Conservation (phyloP, 331 rosid genomes). For the Spiraea crenata region DNA sequence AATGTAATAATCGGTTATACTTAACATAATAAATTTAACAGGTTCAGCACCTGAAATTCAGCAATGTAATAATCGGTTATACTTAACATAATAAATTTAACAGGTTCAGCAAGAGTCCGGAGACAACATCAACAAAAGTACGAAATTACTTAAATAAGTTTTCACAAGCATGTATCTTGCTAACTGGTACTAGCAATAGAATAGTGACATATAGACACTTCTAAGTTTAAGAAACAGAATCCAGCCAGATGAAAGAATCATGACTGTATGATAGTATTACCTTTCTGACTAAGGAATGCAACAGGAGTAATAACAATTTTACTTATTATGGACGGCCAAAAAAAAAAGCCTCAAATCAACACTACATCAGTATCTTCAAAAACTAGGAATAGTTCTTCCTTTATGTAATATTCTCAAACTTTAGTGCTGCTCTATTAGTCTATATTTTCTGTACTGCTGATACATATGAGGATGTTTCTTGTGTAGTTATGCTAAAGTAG, state of each 20-base stretch:
- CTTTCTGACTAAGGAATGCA: no score
- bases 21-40: neutral
- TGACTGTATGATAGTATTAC: no score
- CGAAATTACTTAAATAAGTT: neutral
- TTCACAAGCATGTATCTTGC: neutral
- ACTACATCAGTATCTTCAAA: no score
- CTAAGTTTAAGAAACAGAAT: neutral
- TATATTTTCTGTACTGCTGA: neutral
- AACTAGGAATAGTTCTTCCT: no score
- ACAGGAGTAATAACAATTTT: no score
- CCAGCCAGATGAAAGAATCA: neutral
- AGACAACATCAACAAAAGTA: neutral
- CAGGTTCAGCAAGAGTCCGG: neutral
- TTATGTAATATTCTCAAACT: no score
- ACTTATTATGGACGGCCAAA: no score
- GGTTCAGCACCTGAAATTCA: conserved; percentile 40
- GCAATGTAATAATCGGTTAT: neutral
- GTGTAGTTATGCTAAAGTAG: neutral
- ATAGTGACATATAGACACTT: neutral
- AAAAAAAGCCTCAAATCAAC: no score
- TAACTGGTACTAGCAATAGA: conserved; percentile 1
- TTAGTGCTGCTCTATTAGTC: no score
- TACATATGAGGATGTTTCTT: conserved; percentile 1
- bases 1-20: neutral
- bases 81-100: neutral